Evolutionary conservation across 129 eudicot species (phyloP), one percentile per base, ranked within the genome.

Genomic region (Flaveria sonorensis): DNA sequence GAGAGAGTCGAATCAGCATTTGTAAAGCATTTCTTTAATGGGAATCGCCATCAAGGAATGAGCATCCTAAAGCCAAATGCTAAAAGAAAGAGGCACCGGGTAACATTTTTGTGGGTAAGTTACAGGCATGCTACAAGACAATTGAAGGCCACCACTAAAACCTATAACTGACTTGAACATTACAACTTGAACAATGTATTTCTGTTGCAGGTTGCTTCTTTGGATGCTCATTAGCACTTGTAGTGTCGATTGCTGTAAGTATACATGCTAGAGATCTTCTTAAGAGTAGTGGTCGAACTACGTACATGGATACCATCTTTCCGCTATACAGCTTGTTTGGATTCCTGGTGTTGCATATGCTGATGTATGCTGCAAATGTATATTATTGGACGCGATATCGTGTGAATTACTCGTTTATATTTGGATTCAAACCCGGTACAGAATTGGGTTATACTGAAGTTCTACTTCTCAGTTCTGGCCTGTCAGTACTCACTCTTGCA

Each of bases 151-250:
- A 47, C 8, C 4, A 26, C 10, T 16, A 1, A 30, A 30, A 19
- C 50, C 16, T 68, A 45, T 45, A 12, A 19, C 20, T 14, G 73
- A 70, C 14, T 2, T 20, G 14, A 39, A 70, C n/a, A 13, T 2
- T 45, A 23, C 42, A 46, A 21, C 57, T 46, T 62, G 68, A 28
- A 12, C 32, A 21, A 20, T 5, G 32, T 21, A 14, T 47, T 68
- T 30, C 69, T 7, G 21, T 21, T 52, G 55, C 76, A 90, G 96
- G 96, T 68, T 71, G 89, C 36, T 84, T 86, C 73, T 79, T 83
- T 11, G 96, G 92, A 56, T 88, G 96, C 73, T 81, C 90, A 8
- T 68, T 90, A 55, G 92, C 96, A 42, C 91, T 90, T 16, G 20
- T 88, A 20, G 87, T 77, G 36, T 89, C 86, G 16, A 74, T 88